Evolutionary conservation across 768 basidiomycete species (phyloP), one percentile per base, ranked within the genome.

Genomic region (Kwoniella bestiolae): DNA sequence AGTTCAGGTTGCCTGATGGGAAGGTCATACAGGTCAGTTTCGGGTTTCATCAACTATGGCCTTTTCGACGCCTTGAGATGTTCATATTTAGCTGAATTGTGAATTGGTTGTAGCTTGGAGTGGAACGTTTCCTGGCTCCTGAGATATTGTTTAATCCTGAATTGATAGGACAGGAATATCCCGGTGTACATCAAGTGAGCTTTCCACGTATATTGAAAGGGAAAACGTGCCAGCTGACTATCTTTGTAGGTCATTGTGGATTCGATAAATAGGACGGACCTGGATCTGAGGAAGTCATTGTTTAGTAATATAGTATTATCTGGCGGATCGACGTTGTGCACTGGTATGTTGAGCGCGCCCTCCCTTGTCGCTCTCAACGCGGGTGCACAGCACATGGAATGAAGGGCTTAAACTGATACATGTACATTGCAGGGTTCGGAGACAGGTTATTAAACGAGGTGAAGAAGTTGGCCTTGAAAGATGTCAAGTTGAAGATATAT

Each of bases 121-220:
- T 90, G 56, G 96, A 98, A 82, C 89, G 95, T 61, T 97, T 95
- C 85, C 88, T 93, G 71, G 96, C 96, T 11, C 94, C 96, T 32
- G 96, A 99, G 80, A 92, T 98, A 63, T 83, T 99, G 56, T 99
- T 99, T 84, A 95, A 96, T 79, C 96, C 96, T 29, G 94, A 97
- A 80, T 83, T 98, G 55, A 90, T 98, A 71, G 96, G 96, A 6
- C 89, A 91, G 73, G 96, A 99, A 82, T 94, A 95, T 75, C 89
- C 92, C 26, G 96, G 96, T 57, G 93, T 97, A 11, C 96, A 98
- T 81, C 94, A 99, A 67, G 76, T 78, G 12, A 63, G 76, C 46
- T 50, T 3, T 9, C 28, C 34, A 5, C 8, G 18, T 23, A 28
- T 29, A 23, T 52, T 35, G 5, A 5, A 35, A 35, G 14, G 21